Evolutionary conservation across 106 monocot species (phyloP).

Genomic region (Dendrobium nobile): DNA sequence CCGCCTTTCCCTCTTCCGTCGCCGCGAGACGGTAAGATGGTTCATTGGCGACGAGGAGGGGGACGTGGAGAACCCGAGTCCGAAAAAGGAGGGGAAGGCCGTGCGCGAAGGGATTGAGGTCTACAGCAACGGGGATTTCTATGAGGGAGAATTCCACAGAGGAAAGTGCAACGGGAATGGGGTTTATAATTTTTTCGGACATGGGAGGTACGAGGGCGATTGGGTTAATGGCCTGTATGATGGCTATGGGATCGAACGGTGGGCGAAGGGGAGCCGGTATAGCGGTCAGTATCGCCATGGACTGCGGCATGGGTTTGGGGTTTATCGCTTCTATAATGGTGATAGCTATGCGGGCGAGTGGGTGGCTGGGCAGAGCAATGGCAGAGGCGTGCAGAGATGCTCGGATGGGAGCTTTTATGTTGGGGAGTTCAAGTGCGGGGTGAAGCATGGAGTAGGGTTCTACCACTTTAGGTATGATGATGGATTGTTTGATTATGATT

Average conservation of each 20-base stretch:
- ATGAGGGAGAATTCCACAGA: constrained; percentile 47
- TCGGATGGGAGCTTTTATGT: constrained; percentile 51
- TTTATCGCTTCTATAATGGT: constrained; percentile 45
- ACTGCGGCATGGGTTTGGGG: constrained; percentile 40
- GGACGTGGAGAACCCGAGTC: constrained; percentile 5
- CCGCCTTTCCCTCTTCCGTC: neutral
- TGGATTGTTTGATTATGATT: neutral
- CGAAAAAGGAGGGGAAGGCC: neutral
- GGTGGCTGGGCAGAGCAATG: constrained; percentile 55
- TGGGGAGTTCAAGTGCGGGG: constrained; percentile 49
- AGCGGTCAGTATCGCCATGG: constrained; percentile 38
- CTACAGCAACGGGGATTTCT: constrained; percentile 48
- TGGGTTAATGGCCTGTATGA: constrained; percentile 55
- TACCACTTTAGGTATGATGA: constrained; percentile 51
- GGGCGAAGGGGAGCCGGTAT: constrained; percentile 55
- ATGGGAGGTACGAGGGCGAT: constrained; percentile 56
- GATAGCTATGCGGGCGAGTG: constrained; percentile 59
- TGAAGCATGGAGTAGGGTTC: constrained; percentile 53
- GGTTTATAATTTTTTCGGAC: constrained; percentile 29
- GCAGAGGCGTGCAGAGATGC: constrained; percentile 42
- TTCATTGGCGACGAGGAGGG: constrained; percentile 49
- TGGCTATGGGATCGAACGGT: constrained; percentile 49
- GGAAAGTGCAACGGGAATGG: constrained; percentile 48
- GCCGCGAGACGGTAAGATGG: constrained; percentile 36
- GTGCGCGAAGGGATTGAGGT: constrained; percentile 38